Base-by-base conservation (phyloP, 2,329 filamentous ascomycete species). In the Aspergillus tubingensis region DNA sequence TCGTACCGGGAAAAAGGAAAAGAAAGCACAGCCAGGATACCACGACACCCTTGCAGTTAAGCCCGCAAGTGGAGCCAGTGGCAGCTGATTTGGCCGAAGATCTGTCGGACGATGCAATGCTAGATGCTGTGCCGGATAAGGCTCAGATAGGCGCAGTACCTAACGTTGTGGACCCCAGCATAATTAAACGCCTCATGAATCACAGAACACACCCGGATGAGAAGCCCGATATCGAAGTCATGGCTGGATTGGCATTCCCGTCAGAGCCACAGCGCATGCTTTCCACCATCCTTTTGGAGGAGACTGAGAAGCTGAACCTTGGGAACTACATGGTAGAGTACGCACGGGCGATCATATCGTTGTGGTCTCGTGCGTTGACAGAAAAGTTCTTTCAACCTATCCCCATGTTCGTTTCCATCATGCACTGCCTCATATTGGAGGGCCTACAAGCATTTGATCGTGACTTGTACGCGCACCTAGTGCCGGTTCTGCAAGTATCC, bases 1-100 rank as follows among this genome's bases (percentile, higher is more conserved):
- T 80, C 52, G 80, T 80, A 61, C 79, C 80, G n/a, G 79, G 79
- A 8, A 88, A 88, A 71, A 78, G 86, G 58, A 88, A 88, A 70
- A 76, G 86, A 50, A 75, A 77, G 56, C 66, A 76, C 13, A 78
- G 78, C 17, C 80, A 83, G 53, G 81, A 83, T 58, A 86, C 83
- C 61, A 83, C 85, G 4, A 77, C 81, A 27, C 76, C 81, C 6
- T 71, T 85, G 32, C 76, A 81, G 23, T 59, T 80, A 27, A 77
- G 70, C 47, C 72, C 73, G 15, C 68, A 67, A 2, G 67, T 64
- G 21, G 70, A 73, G 41, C 57, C 57, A 13, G 65, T 63, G 41
- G 66, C 65, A 36, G 70, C 60, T 57, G 75, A 69, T 65, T 67
- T 62, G 11, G 74, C 65, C 57, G 68, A 17, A 66, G 68, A 69